Conservation (phyloP, 176 grass and related monocot genomes). For the Aegilops sharonensis region DNA sequence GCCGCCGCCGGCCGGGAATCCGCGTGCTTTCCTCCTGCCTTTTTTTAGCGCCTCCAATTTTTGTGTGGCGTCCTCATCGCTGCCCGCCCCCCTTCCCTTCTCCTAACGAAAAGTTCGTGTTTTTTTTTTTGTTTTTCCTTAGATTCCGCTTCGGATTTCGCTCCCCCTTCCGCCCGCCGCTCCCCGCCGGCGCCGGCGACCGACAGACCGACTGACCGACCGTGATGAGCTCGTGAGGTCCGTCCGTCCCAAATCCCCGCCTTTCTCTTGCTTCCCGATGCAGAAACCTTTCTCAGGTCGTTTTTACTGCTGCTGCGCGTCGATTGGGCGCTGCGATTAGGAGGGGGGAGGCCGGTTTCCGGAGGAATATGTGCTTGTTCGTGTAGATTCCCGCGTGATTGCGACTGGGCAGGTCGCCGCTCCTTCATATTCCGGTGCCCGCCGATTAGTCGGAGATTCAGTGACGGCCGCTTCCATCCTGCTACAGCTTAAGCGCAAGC, state of each 20-base stretch:
- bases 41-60: conserved; percentile 28
- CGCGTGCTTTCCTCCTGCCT: neutral
- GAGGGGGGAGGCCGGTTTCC: neutral
- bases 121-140: neutral
- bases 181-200: neutral
- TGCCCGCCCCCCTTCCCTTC: neutral
- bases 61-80: conserved; percentile 15
- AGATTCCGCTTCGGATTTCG: neutral
- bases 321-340: neutral
- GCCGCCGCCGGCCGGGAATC: neutral
- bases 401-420: neutral
- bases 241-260: neutral
- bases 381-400: neutral
- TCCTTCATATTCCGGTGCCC: neutral
- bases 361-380: neutral
- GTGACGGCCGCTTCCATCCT: neutral
- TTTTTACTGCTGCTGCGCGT: neutral
- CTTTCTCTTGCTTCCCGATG: neutral
- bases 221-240: conserved; percentile 18
- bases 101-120: neutral
- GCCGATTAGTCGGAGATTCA: neutral
- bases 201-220: neutral
- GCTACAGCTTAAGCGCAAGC: neutral
- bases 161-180: neutral
- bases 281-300: neutral